phyloP scores from a whole-genome alignment of 2,329 filamentous ascomycete genomes.

The Capronia americana region DNA sequence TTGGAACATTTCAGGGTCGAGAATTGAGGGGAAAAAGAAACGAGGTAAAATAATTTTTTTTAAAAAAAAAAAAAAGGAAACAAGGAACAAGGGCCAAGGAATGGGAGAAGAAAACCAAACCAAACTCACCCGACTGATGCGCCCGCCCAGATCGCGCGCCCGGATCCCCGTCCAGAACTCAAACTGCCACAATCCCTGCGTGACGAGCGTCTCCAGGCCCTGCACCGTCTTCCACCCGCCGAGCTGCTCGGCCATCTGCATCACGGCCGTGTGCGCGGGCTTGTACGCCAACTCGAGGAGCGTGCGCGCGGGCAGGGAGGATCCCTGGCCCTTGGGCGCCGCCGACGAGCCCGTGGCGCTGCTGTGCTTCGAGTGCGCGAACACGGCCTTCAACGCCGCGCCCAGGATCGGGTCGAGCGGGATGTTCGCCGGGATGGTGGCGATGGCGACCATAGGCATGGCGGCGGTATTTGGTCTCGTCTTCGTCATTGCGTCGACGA shows the following conservation, averaged over 20 bases:
- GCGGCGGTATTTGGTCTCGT: slow-evolving; percentile 39
- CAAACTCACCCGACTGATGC: slow-evolving; percentile 49
- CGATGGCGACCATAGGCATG: slow-evolving; percentile 75
- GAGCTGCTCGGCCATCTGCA: slow-evolving; percentile 75
- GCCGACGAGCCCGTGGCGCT: neutral
- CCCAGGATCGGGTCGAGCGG: slow-evolving; percentile 77
- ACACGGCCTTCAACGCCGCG: slow-evolving; percentile 65
- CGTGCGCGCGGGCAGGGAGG: slow-evolving; percentile 17
- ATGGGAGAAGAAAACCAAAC: slow-evolving; percentile 11
- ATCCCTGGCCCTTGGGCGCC: slow-evolving; percentile 22
- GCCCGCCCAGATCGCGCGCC: slow-evolving; percentile 31
- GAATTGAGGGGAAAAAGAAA: too few relatives aligned
- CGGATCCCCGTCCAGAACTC: slow-evolving; percentile 81
- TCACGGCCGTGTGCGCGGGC: slow-evolving; percentile 79
- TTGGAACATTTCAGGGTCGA: too few relatives aligned
- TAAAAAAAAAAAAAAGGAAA: neutral
- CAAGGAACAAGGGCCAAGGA: neutral
- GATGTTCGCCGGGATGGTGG: slow-evolving; percentile 87
- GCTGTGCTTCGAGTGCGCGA: slow-evolving; percentile 43
- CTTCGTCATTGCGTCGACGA: neutral
- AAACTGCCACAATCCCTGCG: slow-evolving; percentile 85
- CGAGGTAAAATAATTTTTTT: too few relatives aligned
- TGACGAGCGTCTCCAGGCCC: slow-evolving; percentile 85
- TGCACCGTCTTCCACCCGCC: slow-evolving; percentile 80
- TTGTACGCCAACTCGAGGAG: slow-evolving; percentile 97